Evolutionary conservation across 108 stramenopile species (phyloP), one percentile per base, ranked within the genome.

Genomic region (Cylindrotheca fusiformis): DNA sequence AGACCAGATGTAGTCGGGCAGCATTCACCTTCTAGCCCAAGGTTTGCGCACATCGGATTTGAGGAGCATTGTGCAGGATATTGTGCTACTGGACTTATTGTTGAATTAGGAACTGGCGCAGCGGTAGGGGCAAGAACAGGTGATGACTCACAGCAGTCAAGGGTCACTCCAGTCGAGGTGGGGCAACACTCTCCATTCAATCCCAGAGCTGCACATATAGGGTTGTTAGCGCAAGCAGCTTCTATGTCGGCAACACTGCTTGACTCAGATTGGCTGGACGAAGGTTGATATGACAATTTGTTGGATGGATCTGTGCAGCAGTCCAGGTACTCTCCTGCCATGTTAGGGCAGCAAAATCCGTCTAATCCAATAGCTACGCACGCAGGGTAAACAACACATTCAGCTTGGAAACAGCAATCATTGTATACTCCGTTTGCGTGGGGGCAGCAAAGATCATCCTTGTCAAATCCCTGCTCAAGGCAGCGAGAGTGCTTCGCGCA

Each of bases 171-270:
- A 1, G 23, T 27, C 22, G 46, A 1, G 0, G 77, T 63, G 4
- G 77, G 77, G 58, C 77, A 78, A 31, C 77, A 78, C 6, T 60
- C 52, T 1, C 70, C 65, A 6, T 36, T 67, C 23, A 77, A 50
- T 36, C 67, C 71, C 14, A 66, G 23, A 20, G 46, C 36, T 12
- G 17, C 26, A 47, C 76, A 77, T 47, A 48, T 48, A 4, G 53
- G 26, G 49, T 77, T 19, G 12, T 51, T 62, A 14, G 6, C 27
- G 26, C 77, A 78, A 10, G 61, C 32, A 49, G 68, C 55, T 12
- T 12, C n/a, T 14, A 41, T 41, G 36, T 41, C 14, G 36, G 36
- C 6, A 41, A 6, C 36, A 41, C 36, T 14, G 36, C 6, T 14
- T 6, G 36, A 6, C 6, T 10, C 36, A 41, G 14, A 41, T 6